phyloP scores from a whole-genome alignment of 164 flowering plant species.

The Piper longum region DNA sequence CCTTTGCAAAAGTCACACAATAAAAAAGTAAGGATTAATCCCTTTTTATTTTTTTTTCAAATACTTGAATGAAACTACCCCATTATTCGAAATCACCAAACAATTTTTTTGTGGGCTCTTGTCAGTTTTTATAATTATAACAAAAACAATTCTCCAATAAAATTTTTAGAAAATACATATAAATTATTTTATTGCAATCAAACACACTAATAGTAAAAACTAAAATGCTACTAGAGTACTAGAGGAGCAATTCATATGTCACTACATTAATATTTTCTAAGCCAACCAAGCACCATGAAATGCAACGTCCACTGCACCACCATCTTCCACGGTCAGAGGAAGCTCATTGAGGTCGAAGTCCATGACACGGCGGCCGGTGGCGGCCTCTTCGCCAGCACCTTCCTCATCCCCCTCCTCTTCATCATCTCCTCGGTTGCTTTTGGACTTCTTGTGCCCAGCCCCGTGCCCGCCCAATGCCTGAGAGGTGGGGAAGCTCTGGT shows the following conservation, averaged over 20 bases:
- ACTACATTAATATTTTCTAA: not conserved
- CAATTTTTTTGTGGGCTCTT: no score
- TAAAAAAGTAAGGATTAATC: no score
- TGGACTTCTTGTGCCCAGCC: conserved; percentile 41
- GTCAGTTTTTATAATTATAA: no score
- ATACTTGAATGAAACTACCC: no score
- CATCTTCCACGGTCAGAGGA: conserved; percentile 18
- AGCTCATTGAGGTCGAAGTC: conserved; percentile 48
- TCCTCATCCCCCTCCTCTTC: not conserved
- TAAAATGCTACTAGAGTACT: not conserved
- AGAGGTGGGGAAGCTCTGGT: conserved; percentile 28
- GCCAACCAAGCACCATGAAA: not conserved
- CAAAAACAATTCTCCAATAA: no score
- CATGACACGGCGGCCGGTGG: not conserved
- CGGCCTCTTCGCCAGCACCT: not conserved
- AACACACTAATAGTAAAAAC: not conserved
- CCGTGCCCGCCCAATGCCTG: conserved; percentile 74
- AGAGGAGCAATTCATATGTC: not conserved
- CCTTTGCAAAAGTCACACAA: no score
- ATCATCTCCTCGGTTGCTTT: not conserved
- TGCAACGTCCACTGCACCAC: conserved; percentile 1
- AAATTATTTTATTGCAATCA: no score
- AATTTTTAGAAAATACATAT: no score
- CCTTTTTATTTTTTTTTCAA: no score
- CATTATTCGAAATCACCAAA: no score